Evolutionary conservation across 768 basidiomycete species (phyloP), one percentile per base, ranked within the genome.

Genomic region (Leucosporidium yakuticum): DNA sequence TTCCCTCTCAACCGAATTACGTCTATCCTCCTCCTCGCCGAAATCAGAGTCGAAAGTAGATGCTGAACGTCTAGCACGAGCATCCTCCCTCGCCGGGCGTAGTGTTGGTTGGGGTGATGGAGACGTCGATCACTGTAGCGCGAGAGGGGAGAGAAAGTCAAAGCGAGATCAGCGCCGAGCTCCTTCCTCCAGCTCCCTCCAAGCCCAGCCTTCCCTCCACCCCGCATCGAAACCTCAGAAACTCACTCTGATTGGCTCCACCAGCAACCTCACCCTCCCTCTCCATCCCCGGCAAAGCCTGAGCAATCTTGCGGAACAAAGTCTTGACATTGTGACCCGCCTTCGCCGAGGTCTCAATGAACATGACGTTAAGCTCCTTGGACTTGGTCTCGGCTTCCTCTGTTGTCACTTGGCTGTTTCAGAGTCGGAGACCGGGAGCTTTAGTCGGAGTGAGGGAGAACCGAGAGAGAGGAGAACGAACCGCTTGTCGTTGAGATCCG

Each of bases 291-390:
- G 96, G 95, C 60, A 99, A 80, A 4, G 93, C 93, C 88, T 98
- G 87, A 1, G 96, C 96, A 73, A 99, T 99, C 83, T 98, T 98
- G 83, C 97, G 94, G 84, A 99, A 99, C 73, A 99, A 79, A 73
- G 90, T 90, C 82, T 99, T 99, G 69, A 99, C 96, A 73, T 99
- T 99, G 79, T 98, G 96, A 4, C 96, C 96, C 11, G 96, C 96
- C 79, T 99, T 99, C 36, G 96, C 96, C 34, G 92, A 96, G 14
- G 96, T 98, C 81, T 99, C 96, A 88, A 98, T 98, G 77, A 95
- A 96, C 88, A 98, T 91, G 73, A 98, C 91, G 75, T 87, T 88
- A 70, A 96, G 81, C 78, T 95, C 88, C 55, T 90, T 88, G 20
- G 93, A 84, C 77, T 92, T 92, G 55, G 87, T 85, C 31, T 94